These are phyloP conservation scores for Plectranthus barbatus DNA, from an alignment of 257 asterid species.

Conservation along the genomic window DNA sequence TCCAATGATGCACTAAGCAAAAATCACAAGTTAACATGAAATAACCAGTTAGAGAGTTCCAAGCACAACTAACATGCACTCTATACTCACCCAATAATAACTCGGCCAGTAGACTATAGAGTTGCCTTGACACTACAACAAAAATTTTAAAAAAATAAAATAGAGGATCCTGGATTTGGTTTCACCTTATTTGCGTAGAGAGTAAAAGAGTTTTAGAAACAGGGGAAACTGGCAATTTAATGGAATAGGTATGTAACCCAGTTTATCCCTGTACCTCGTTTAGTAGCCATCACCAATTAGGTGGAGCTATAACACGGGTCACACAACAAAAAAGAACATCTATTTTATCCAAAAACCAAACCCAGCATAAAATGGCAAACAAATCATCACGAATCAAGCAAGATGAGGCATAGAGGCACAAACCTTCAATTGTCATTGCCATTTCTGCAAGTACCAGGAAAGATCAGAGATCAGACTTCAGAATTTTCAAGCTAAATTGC, in stretches of 20 bases:
- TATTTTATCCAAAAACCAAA: background rate
- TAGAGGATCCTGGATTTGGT: no score
- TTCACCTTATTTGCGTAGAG: no score
- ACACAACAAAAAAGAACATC: background rate
- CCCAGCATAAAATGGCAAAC: background rate
- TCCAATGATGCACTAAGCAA: background rate
- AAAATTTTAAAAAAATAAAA: no score
- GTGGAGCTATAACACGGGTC: background rate
- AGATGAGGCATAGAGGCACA: conserved; percentile 1
- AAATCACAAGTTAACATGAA: background rate
- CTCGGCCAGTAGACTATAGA: no score
- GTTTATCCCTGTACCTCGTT: background rate
- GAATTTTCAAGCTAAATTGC: conserved; percentile 1
- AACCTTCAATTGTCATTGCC: conserved; percentile 92
- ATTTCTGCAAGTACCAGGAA: conserved; percentile 27
- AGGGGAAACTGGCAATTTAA: no score
- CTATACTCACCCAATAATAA: background rate
- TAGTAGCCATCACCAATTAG: background rate
- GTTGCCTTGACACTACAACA: background rate
- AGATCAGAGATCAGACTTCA: background rate
- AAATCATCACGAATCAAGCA: background rate
- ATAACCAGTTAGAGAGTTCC: background rate
- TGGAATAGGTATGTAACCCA: no score
- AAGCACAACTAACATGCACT: background rate
- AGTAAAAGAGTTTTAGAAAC: no score